A percentile compares a stretch with the other conserved stretches of the same genome.
Evolutionary conservation across 169 alveolate genomes (phyloP).

Genomic region (Eimeria sp.): DNA sequence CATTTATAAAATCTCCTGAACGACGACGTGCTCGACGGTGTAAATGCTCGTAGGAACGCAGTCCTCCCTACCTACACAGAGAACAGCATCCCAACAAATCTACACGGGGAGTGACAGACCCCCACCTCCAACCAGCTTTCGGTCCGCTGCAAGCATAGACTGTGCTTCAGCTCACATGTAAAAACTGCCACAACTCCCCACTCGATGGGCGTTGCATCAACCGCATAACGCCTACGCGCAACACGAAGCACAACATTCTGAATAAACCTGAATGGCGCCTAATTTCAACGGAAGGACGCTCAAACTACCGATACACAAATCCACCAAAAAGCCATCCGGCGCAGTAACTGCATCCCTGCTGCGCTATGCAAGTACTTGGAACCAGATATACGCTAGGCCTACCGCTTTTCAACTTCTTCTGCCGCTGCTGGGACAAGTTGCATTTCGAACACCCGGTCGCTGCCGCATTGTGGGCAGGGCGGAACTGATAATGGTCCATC

Average conservation of each 20-base stretch:
- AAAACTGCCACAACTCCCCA: slow-evolving; percentile 81
- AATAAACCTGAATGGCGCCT: background rate
- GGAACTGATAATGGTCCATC: background rate
- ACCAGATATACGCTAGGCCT: background rate
- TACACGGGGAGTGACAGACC: background rate
- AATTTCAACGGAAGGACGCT: background rate
- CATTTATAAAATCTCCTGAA: slow-evolving; percentile 59
- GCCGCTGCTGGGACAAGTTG: slow-evolving; percentile 82
- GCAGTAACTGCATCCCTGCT: background rate
- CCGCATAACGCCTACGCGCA: slow-evolving; percentile 53
- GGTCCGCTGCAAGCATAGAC: background rate
- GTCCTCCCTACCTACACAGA: slow-evolving; percentile 48
- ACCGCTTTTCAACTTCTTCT: slow-evolving; percentile 63
- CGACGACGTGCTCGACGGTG: slow-evolving; percentile 56
- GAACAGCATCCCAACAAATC: background rate
- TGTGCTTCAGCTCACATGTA: slow-evolving; percentile 77
- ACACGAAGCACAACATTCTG: background rate
- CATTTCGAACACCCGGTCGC: slow-evolving; percentile 82
- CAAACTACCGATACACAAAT: background rate
- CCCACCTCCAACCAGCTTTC: background rate
- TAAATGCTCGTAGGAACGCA: slow-evolving; percentile 35
- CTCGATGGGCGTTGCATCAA: slow-evolving; percentile 39
- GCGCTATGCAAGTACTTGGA: background rate
- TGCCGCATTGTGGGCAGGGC: slow-evolving; percentile 78
- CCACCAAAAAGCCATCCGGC: background rate